Base-by-base conservation (phyloP, 1,284 basidiomycete genomes). In the Ceraceosorus guamensis region DNA sequence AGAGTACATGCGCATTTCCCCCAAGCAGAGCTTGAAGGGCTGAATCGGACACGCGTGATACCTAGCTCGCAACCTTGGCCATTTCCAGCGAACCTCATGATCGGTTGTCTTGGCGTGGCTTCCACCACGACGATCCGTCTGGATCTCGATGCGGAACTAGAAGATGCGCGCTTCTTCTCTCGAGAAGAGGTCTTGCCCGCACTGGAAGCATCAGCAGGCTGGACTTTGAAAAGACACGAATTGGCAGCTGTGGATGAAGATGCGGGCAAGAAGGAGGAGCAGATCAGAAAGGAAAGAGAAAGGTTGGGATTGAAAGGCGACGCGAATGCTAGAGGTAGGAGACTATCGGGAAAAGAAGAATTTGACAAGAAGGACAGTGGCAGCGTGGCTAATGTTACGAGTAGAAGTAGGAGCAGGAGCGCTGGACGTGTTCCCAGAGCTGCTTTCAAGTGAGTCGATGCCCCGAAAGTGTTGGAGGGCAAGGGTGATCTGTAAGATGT, bases 131-230 rank as follows among this genome's bases (percentile, higher is more conserved):
- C 83, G 2, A 86, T 97, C 64, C 83, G 90, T 10, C 80, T 83
- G 10, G 92, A 97, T 77, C 82, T 98, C 13, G 93, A 97, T 74
- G 93, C 95, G 68, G 93, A 98, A 79, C 83, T 98, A n/a, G 86
- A 88, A 73, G 91, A 96, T 70, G 91, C 90, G 0, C 82, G 83
- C 55, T 98, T 88, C 86, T 96, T 86, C 77, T 85, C 86, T 6
- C 84, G 88, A 8, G 82, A 82, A 33, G 84, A 91, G 66, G 80
- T 91, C 30, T 77, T 85, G 4, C 77, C 79, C 0, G 83, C 89
- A 6, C 79, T 95, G 39, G 75, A 79, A 24, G 81, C 84, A 63
- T 76, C 78, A 4, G 76, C 79, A 1, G 59, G 43, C 39, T 44
- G 24, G 7, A 79, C 77, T 41, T 81, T 88, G 52, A 78, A 80